Percentiles rank a stretch among this genome's conserved stretches.
Evolutionary conservation across 176 grass and related monocot species (phyloP).

Genomic region (Aegilops sharonensis): DNA sequence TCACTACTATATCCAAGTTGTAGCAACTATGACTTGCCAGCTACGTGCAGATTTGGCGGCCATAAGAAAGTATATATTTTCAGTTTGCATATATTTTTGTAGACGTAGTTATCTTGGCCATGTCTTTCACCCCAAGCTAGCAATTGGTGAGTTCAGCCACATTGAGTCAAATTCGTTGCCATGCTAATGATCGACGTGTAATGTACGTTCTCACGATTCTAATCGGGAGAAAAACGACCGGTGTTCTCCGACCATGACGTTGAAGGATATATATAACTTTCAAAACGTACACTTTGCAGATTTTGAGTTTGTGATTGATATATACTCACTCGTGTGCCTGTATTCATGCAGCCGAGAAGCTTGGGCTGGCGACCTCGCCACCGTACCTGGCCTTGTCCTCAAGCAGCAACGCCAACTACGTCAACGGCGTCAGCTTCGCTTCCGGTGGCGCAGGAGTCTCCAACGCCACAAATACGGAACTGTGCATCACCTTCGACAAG

Average conservation of each 20-base stretch:
- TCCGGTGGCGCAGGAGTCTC: constrained; percentile 68
- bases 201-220: no score
- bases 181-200: no score
- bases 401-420: constrained; percentile 42
- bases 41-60: neutral
- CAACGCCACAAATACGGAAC: constrained; percentile 58
- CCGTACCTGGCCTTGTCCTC: constrained; percentile 59
- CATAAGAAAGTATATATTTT: neutral
- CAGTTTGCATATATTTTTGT: no score
- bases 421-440: constrained; percentile 76
- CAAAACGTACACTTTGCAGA: neutral
- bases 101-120: neutral
- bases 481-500: constrained; percentile 68
- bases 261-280: no score
- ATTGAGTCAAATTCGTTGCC: neutral
- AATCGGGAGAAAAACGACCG: no score
- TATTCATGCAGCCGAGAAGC: constrained; percentile 41
- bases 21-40: neutral
- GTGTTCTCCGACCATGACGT: no score
- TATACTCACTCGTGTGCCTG: neutral
- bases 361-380: constrained; percentile 2
- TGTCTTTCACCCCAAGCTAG: neutral
- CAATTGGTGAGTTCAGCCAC: neutral
- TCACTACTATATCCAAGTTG: neutral
- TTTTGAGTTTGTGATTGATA: neutral